phyloP scores from a whole-genome alignment of 2,329 filamentous ascomycete genomes.

The Amphichorda felina region DNA sequence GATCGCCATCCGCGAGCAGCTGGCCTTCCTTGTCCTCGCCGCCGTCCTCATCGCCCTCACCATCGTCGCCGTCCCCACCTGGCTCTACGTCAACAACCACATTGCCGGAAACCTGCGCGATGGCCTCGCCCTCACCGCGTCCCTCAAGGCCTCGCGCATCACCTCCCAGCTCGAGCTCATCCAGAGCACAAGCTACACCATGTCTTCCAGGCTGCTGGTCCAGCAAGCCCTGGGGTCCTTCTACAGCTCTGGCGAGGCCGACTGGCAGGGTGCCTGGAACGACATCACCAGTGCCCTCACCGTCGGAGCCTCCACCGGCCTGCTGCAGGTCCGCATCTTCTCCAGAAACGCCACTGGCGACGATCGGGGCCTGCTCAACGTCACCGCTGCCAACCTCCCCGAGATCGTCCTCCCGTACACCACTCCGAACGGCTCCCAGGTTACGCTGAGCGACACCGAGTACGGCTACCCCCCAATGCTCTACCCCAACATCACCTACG shows the following conservation, averaged over 20 bases:
- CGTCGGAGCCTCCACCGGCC: conserved; percentile 40
- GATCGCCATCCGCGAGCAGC: conserved; percentile 78
- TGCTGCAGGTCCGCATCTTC: conserved; percentile 65
- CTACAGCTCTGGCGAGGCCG: conserved; percentile 31
- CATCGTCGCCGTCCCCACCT: conserved; percentile 69
- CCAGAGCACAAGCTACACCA: conserved; percentile 60
- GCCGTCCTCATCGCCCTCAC: conserved; percentile 64
- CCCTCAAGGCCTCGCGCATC: conserved; percentile 75
- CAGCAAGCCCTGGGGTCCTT: conserved; percentile 40
- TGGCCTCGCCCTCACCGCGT: conserved; percentile 66
- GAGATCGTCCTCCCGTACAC: conserved; percentile 51
- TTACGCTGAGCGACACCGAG: conserved; percentile 48
- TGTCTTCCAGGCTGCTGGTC: conserved; percentile 54
- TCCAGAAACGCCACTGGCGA: conserved; percentile 51
- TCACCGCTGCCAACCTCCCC: conserved; percentile 39
- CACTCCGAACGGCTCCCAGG: conserved; percentile 41
- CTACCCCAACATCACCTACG: conserved; percentile 70
- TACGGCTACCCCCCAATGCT: conserved; percentile 60
- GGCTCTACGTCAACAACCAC: conserved; percentile 45
- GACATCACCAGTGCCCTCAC: conserved; percentile 64
- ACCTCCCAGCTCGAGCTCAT: conserved; percentile 69
- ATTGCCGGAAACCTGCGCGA: conserved; percentile 40
- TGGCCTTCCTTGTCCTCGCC: conserved; percentile 67
- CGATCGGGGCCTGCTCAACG: conserved; percentile 47
- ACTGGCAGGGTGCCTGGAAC: conserved; percentile 48